Base-by-base conservation (phyloP, 2,329 filamentous ascomycete genomes). In the Colletotrichum sp. region DNA sequence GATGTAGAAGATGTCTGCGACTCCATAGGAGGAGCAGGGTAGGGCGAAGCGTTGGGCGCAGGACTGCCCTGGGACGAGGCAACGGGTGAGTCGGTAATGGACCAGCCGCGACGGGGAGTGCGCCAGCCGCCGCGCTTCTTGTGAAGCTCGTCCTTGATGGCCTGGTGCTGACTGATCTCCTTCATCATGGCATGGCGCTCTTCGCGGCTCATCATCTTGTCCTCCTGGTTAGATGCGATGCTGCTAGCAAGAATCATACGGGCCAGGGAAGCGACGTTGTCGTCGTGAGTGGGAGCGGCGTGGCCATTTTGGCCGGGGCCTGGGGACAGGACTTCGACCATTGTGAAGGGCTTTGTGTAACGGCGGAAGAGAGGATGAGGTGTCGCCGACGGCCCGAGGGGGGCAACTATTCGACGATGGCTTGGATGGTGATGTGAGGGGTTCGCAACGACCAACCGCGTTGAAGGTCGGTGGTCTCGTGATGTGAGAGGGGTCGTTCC, bases 71-170 rank as follows among this genome's bases (percentile, higher is more conserved):
- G 71, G 66, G 77, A 75, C 16, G 78, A 78, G 71, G 76, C 66
- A 19, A 68, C 76, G 49, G 77, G 84, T 69, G 87, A 87, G 55
- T 89, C 87, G 59, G 86, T 85, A 80, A 88, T 84, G 36, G 88
- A 88, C 81, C 87, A 88, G 19, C 88, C 87, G 55, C 88, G 85
- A 57, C 87, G 83, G 3, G 88, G 87, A 8, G 84, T 78, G 64
- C 85, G 85, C 79, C 85, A 84, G 75, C 82, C 74, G 19, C 80
- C 82, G 36, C 84, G 83, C 79, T 84, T 83, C 61, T 82, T 80
- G 77, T 80, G 83, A 25, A 86, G 80, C 70, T 88, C 86, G 72
- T 81, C 84, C 72, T 84, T 81, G 73, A 83, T 84, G 49, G 82
- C 80, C 22, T 80, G 80, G 74, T 88, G 84, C 61, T 82, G 79